A percentile compares a stretch with the other conserved stretches of the same genome.
phyloP scores from a whole-genome alignment of 2,329 filamentous ascomycete species.

The Lomentospora prolificans region DNA sequence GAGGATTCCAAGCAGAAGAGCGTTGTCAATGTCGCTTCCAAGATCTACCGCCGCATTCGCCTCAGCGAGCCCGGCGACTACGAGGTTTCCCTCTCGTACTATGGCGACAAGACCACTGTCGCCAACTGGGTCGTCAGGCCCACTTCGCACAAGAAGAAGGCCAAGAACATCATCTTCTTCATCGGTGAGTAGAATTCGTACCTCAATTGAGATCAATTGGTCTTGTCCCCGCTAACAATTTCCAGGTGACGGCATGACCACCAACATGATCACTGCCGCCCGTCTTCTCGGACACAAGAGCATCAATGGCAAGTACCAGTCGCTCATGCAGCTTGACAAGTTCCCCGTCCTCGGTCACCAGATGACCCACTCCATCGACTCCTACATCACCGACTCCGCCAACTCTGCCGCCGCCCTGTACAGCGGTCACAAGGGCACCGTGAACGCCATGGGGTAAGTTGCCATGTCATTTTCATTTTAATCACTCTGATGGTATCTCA shows the following conservation, averaged over 20 bases:
- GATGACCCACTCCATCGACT: slow-evolving; percentile 81
- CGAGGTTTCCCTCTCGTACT: slow-evolving; percentile 66
- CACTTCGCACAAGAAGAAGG: slow-evolving; percentile 57
- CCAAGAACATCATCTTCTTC: slow-evolving; percentile 80
- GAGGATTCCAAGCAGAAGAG: slow-evolving; percentile 59
- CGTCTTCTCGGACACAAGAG: slow-evolving; percentile 73
- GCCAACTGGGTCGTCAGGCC: slow-evolving; percentile 72
- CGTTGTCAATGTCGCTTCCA: slow-evolving; percentile 70
- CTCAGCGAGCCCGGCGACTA: slow-evolving; percentile 74
- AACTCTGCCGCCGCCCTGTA: slow-evolving; percentile 78
- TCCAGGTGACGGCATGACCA: slow-evolving; percentile 50
- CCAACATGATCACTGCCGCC: slow-evolving; percentile 70
- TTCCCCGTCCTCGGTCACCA: slow-evolving; percentile 82
- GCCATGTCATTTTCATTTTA: background rate
- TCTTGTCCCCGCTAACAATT: background rate
- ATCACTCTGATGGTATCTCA: too few species aligned
- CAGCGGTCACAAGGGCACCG: slow-evolving; percentile 72
- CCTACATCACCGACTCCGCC: slow-evolving; percentile 78
- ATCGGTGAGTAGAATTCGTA: slow-evolving; percentile 41
- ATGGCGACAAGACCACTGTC: slow-evolving; percentile 58
- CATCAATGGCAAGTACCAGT: slow-evolving; percentile 77
- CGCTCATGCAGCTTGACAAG: slow-evolving; percentile 65
- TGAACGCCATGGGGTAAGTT: slow-evolving; percentile 63
- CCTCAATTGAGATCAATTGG: slow-evolving; percentile 13
- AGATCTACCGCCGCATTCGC: slow-evolving; percentile 65